Evolutionary conservation across 2,329 filamentous ascomycete genomes (phyloP).

Genomic region (Aspergillus viridinutans): DNA sequence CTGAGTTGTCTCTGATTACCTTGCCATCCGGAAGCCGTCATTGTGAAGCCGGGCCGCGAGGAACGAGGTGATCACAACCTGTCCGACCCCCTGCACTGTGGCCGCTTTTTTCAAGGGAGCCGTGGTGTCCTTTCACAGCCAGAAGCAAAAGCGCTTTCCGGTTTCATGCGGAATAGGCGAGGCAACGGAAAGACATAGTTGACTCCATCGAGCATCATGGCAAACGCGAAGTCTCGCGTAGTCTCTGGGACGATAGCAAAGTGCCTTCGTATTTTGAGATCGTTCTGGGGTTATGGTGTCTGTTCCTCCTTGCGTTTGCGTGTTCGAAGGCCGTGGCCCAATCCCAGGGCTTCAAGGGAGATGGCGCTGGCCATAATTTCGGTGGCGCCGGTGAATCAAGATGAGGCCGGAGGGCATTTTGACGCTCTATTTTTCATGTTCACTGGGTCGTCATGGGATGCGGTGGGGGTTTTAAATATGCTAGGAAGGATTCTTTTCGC

Average conservation of each 20-base stretch:
- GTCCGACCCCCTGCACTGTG: background rate
- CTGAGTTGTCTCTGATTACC: background rate
- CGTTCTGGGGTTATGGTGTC: slow-evolving; percentile 4
- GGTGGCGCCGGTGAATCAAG: slow-evolving; percentile 22
- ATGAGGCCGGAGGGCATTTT: slow-evolving; percentile 1
- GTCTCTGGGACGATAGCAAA: slow-evolving; percentile 16
- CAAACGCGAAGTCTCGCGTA: slow-evolving; percentile 5
- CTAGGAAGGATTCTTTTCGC: background rate
- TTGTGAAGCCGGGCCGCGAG: background rate
- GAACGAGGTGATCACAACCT: background rate
- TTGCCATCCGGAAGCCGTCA: background rate
- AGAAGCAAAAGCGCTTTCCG: background rate
- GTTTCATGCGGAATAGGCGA: slow-evolving; percentile 10
- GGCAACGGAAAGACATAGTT: slow-evolving; percentile 18
- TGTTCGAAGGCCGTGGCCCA: slow-evolving; percentile 16
- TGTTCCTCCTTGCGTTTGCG: slow-evolving; percentile 13
- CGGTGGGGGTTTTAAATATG: background rate
- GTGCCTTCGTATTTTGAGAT: slow-evolving; percentile 7
- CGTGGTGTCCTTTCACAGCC: background rate
- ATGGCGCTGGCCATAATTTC: slow-evolving; percentile 20
- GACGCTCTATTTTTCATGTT: background rate
- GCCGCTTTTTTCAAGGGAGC: background rate
- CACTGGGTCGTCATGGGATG: background rate
- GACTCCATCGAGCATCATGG: slow-evolving; percentile 8
- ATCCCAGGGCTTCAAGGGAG: slow-evolving; percentile 8